phyloP scores from a whole-genome alignment of 192 early-diverging fungal genomes.

The Lobosporangium transversale region DNA sequence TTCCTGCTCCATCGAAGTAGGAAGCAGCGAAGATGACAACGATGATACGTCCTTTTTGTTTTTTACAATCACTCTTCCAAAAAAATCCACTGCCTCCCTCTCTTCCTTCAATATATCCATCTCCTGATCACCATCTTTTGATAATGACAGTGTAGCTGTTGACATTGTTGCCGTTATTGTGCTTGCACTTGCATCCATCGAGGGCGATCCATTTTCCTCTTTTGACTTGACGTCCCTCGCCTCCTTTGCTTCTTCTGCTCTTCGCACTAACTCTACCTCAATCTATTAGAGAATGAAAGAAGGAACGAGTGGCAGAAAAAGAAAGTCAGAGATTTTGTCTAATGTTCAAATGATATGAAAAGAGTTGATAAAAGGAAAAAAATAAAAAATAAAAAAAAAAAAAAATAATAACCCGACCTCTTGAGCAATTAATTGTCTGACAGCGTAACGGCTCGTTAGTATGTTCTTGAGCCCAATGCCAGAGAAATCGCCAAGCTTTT shows the following conservation, averaged over 20 bases:
- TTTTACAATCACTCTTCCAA: slow-evolving; percentile 72
- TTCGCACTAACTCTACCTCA: slow-evolving; percentile 57
- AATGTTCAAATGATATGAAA: background rate
- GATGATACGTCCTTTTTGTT: slow-evolving; percentile 12
- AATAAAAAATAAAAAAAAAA: slow-evolving; percentile 1
- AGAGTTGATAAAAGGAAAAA: background rate
- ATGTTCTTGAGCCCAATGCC: slow-evolving; percentile 49
- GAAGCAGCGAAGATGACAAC: background rate
- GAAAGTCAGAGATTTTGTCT: too few species aligned
- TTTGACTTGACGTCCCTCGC: too few species aligned
- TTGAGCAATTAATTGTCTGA: slow-evolving; percentile 83
- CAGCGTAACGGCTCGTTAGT: slow-evolving; percentile 74
- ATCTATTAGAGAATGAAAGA: slow-evolving; percentile 54
- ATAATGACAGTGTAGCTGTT: background rate
- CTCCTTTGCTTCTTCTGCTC: slow-evolving; percentile 32
- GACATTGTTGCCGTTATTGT: too few species aligned
- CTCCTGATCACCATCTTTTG: background rate
- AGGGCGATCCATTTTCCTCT: slow-evolving; percentile 18
- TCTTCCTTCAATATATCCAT: slow-evolving; percentile 15
- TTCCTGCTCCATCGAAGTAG: slow-evolving; percentile 2
- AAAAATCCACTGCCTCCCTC: slow-evolving; percentile 74
- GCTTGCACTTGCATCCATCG: slow-evolving; percentile 35
- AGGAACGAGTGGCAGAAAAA: background rate
- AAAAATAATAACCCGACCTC: slow-evolving; percentile 64
- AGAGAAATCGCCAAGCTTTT: slow-evolving; percentile 57